phyloP scores from a whole-genome alignment of 306 rosid species.

The Malus asiatica region DNA sequence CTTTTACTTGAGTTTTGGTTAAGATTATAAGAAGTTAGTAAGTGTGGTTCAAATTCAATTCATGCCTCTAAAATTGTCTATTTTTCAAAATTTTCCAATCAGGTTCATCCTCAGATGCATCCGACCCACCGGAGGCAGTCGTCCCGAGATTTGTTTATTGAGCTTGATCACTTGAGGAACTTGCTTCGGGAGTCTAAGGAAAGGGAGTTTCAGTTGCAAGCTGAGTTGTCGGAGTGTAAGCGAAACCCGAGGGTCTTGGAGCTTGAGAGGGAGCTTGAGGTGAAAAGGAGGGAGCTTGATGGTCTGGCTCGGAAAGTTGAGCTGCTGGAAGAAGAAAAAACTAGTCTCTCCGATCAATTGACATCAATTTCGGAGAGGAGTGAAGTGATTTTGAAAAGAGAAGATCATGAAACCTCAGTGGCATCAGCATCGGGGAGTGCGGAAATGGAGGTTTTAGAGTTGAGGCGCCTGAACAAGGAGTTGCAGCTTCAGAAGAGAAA shows the following conservation, averaged over 20 bases:
- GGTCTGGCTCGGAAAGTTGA: conserved; percentile 41
- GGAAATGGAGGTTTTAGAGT: conserved; percentile 81
- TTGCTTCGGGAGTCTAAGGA: conserved; percentile 77
- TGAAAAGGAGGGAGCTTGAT: conserved; percentile 40
- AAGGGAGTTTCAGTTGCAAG: conserved; percentile 71
- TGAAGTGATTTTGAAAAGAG: conserved; percentile 30
- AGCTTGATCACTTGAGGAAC: conserved; percentile 79
- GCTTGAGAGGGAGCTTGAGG: conserved; percentile 38
- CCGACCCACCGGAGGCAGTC: conserved; percentile 84
- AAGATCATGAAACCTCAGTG: conserved; percentile 12
- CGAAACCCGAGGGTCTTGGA: conserved; percentile 35
- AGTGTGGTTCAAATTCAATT: no score
- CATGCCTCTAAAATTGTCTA: no score
- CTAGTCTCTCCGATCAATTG: conserved; percentile 44
- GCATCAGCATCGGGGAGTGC: conserved; percentile 23
- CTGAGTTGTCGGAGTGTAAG: conserved; percentile 56
- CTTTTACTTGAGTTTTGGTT: no score
- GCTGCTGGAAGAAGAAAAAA: conserved; percentile 60
- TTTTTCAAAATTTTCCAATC: no score
- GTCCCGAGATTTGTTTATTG: conserved; percentile 76
- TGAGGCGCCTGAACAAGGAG: conserved; percentile 87
- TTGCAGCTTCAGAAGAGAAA: conserved; percentile 87
- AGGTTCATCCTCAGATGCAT: conserved; percentile 58
- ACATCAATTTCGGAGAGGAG: conserved; percentile 30
- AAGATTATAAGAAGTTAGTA: no score